phyloP scores from a whole-genome alignment of 345 rosid genomes.

The Mallotus nudiflorus region DNA sequence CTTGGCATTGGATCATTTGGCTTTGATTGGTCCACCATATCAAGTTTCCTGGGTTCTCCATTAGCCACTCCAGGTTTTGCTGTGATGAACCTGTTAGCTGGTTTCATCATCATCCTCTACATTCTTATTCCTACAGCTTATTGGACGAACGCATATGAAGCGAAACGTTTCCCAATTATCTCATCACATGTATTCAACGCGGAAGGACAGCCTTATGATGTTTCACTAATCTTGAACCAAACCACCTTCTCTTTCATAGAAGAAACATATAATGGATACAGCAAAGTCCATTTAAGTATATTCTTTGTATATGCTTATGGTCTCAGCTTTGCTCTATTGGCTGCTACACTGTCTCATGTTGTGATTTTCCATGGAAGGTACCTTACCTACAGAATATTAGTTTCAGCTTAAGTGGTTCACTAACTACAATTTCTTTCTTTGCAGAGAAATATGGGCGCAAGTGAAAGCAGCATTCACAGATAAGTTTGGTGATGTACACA shows the following conservation, averaged over 20 bases:
- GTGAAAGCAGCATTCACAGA: conserved; percentile 33
- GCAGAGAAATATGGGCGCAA: conserved; percentile 47
- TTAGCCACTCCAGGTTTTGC: conserved; percentile 30
- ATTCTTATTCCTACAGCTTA: conserved; percentile 19
- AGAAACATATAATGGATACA: conserved; percentile 38
- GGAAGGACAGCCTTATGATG: conserved; percentile 34
- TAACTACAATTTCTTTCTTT: background rate
- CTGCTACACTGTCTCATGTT: conserved; percentile 43
- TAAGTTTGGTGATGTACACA: conserved; percentile 57
- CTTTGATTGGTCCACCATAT: conserved; percentile 43
- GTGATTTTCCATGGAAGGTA: conserved; percentile 47
- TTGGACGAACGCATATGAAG: conserved; percentile 38
- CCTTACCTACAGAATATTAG: background rate
- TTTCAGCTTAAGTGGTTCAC: background rate
- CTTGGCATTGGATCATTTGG: conserved; percentile 47
- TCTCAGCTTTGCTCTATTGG: conserved; percentile 39
- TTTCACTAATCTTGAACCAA: conserved; percentile 30
- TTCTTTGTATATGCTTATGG: conserved; percentile 40
- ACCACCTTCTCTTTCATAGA: conserved; percentile 33
- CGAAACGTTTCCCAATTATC: conserved; percentile 48
- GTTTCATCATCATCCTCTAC: conserved; percentile 22
- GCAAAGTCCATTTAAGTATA: conserved; percentile 44
- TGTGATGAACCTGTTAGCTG: conserved; percentile 7
- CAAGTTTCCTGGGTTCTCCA: conserved; percentile 44
- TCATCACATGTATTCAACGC: conserved; percentile 39